Evolutionary conservation across 2,329 filamentous ascomycete genomes (phyloP), one percentile per base, ranked within the genome.

Genomic region (Cercospora canescens): DNA sequence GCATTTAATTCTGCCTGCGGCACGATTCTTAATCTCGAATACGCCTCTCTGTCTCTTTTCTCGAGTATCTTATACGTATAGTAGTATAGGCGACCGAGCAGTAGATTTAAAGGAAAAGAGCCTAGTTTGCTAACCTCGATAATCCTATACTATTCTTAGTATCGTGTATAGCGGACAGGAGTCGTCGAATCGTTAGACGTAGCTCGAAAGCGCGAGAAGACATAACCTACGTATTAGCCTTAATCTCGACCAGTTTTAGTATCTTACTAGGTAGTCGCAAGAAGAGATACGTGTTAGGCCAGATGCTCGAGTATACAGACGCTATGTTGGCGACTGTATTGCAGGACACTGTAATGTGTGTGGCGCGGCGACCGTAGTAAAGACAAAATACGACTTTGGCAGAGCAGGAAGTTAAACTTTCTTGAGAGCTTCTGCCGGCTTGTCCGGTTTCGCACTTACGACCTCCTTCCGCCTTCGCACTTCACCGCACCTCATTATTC

Each of bases 51-150:
- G 4, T 89, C 84, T 28, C 83, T 79, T 74, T 86, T 88, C 73
- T 97, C 93, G 69, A 91, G 86, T 1, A 98, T 85, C 78, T 98
- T 94, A 80, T 93, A 99, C 0, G 94, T 98, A 66, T 96, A 83
- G 81, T 97, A 88, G 77, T 92, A 97, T 0, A 95, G 95, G 8
- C 95, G 89, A n/a, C 93, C 91, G 69, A 99, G 87, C 54, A 99
- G 88, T 34, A 95, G 86, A 76, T 98, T 97, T 60, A 92, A 89
- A 16, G 92, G 90, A 76, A 99, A 97, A 1, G 88, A 88, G 70
- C 95, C 95, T 77, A 95, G 96, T 86, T 97, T 98, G 63, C 93
- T 93, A 35, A 98, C 84, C 1, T 92, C 93, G 70, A 98, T 91
- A 52, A 88, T 92, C 45, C 94, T 97, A 71, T 73, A 41, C 67